Evolutionary conservation across 352 stramenopile species (phyloP).

Genomic region (Globisporangium sylvaticum): DNA sequence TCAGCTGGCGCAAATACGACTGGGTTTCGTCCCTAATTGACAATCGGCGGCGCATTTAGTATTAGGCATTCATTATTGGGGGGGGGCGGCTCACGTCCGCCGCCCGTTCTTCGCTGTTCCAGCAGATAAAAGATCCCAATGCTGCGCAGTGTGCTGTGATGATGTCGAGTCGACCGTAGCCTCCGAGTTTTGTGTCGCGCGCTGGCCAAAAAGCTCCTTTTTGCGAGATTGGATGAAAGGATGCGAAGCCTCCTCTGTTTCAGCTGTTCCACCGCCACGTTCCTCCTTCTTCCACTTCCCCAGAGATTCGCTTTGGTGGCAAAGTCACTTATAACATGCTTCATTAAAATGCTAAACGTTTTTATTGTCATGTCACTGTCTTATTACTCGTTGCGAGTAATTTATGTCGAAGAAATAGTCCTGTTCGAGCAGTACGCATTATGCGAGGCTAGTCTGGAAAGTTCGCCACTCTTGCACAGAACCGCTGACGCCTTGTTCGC

Average conservation of each 20-base stretch:
- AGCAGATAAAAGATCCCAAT: neutral
- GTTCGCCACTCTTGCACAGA: neutral
- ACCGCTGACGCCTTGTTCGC: neutral
- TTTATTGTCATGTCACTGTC: neutral
- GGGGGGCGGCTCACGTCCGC: neutral
- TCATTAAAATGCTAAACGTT: neutral
- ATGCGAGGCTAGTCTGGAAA: neutral
- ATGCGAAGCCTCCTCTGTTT: neutral
- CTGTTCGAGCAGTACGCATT: too few relatives aligned
- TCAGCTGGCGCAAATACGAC: too few relatives aligned
- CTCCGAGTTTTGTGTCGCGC: too few relatives aligned
- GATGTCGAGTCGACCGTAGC: neutral
- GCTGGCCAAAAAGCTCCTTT: too few relatives aligned
- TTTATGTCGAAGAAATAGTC: neutral
- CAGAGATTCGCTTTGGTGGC: neutral
- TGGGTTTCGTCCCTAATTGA: neutral
- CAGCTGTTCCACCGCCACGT: constrained; percentile 7
- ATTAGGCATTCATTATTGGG: too few relatives aligned
- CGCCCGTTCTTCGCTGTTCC: neutral
- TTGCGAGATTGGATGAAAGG: too few relatives aligned
- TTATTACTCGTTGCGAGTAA: neutral
- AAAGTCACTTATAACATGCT: neutral
- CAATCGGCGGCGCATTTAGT: neutral
- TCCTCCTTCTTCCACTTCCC: neutral
- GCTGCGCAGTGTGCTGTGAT: neutral